These are phyloP conservation scores for Stachybotrys chlorohalonatus DNA, from an alignment of 2,329 filamentous ascomycete genomes.

Conservation along the genomic window DNA sequence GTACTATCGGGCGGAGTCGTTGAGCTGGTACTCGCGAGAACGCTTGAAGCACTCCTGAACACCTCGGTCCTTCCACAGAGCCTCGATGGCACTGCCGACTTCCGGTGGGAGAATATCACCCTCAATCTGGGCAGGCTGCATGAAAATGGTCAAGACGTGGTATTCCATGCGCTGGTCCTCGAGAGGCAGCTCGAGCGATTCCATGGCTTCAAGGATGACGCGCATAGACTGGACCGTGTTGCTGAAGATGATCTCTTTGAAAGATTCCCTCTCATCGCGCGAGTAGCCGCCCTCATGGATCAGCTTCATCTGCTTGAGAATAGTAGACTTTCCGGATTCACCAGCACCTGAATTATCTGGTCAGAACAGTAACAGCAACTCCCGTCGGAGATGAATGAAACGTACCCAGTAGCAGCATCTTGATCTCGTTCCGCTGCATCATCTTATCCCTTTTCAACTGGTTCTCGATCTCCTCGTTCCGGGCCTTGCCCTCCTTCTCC, in stretches of 20 bases:
- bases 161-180: constrained; percentile 92
- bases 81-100: constrained; percentile 86
- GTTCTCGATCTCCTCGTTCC: constrained; percentile 99
- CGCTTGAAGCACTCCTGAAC: constrained; percentile 94
- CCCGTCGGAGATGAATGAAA: constrained; percentile 2
- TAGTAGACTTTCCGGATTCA: constrained; percentile 90
- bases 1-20: constrained; percentile 94
- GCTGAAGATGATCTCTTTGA: constrained; percentile 64
- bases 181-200: constrained; percentile 66
- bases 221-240: constrained; percentile 64
- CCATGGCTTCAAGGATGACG: constrained; percentile 61
- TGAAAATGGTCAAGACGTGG: constrained; percentile 97
- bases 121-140: constrained; percentile 95
- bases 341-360: constrained; percentile 61
- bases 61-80: constrained; percentile 85
- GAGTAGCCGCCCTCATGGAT: constrained; percentile 99
- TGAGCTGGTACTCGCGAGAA: constrained; percentile 91
- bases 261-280: constrained; percentile 67
- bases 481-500: constrained; percentile 99
- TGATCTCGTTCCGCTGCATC: constrained; percentile 99
- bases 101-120: constrained; percentile 90
- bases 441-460: constrained; percentile 97
- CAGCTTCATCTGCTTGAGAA: constrained; percentile 99
- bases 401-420: constrained; percentile 95
- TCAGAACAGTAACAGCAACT: constrained; percentile 13